These are phyloP conservation scores for Tetratostichococcus sp. DNA, from an alignment of 139 green algal genomes.

Conservation along the genomic window DNA sequence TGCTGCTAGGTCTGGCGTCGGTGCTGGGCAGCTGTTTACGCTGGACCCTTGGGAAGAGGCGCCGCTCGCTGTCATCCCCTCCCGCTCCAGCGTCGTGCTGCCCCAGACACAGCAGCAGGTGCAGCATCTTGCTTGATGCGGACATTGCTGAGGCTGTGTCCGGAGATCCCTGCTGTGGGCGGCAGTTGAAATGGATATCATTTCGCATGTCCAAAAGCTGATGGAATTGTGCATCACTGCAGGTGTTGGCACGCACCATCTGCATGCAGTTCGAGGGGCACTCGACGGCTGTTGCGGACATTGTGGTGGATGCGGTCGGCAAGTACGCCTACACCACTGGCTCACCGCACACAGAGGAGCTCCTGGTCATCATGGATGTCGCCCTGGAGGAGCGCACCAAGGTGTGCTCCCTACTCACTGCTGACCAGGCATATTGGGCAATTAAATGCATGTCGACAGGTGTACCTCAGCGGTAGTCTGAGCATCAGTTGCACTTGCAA, in stretches of 20 bases:
- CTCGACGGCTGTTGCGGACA: slow-evolving; percentile 22
- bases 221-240: neutral
- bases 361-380: slow-evolving; percentile 44
- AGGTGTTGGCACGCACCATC: slow-evolving; percentile 37
- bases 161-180: too few relatives aligned
- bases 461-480: too few relatives aligned
- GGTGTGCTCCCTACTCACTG: slow-evolving; percentile 1
- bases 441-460: too few relatives aligned
- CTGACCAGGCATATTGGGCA: too few relatives aligned
- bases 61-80: slow-evolving; percentile 24
- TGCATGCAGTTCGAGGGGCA: slow-evolving; percentile 47
- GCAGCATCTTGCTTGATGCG: neutral
- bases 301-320: slow-evolving; percentile 51
- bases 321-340: slow-evolving; percentile 44
- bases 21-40: slow-evolving; percentile 1
- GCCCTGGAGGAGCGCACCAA: slow-evolving; percentile 35
- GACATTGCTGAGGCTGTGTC: too few relatives aligned
- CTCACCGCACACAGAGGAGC: slow-evolving; percentile 6
- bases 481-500: too few relatives aligned
- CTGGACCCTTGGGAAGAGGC: slow-evolving; percentile 25
- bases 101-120: slow-evolving; percentile 31
- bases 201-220: neutral
- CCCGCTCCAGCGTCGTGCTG: slow-evolving; percentile 23
- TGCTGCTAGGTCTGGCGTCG: neutral
- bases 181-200: too few relatives aligned